Evolutionary conservation across 2,329 filamentous ascomycete species (phyloP).

Genomic region (Colletotrichum kahawae): DNA sequence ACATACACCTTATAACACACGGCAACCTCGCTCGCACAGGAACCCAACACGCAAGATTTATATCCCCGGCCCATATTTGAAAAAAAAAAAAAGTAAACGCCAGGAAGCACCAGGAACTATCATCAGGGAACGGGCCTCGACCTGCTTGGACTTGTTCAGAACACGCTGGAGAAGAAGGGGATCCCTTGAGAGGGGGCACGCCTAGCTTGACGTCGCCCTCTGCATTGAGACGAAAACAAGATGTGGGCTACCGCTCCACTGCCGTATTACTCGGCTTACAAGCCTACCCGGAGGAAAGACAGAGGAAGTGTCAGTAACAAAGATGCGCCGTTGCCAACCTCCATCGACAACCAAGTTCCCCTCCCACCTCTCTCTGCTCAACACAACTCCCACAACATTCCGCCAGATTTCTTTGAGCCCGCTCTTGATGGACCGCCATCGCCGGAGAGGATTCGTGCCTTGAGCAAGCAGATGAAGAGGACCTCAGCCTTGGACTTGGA

Average conservation of each 20-base stretch:
- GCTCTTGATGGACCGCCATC: slow-evolving; percentile 67
- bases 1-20: neutral
- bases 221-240: slow-evolving; percentile 22
- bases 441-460: slow-evolving; percentile 61
- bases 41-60: slow-evolving; percentile 1
- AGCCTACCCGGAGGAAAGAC: slow-evolving; percentile 5
- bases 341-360: neutral
- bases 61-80: slow-evolving; percentile 16
- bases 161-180: slow-evolving; percentile 16
- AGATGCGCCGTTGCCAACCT: slow-evolving; percentile 15
- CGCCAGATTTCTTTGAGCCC: slow-evolving; percentile 57
- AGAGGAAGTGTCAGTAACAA: slow-evolving; percentile 16
- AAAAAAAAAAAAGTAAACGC: neutral
- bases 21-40: neutral
- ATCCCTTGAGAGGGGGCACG: slow-evolving; percentile 20
- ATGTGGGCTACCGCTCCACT: slow-evolving; percentile 25
- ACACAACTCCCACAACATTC: slow-evolving; percentile 23
- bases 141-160: neutral
- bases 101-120: neutral
- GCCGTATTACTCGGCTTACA: slow-evolving; percentile 27
- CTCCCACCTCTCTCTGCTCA: slow-evolving; percentile 11
- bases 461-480: slow-evolving; percentile 64
- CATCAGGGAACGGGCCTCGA: slow-evolving; percentile 4
- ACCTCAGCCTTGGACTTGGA: slow-evolving; percentile 52
- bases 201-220: slow-evolving; percentile 22